Percentiles rank a stretch among this genome's conserved stretches.
These are phyloP conservation scores for Leccinellum albellum DNA, from an alignment of 768 basidiomycete genomes.

Conservation along the genomic window DNA sequence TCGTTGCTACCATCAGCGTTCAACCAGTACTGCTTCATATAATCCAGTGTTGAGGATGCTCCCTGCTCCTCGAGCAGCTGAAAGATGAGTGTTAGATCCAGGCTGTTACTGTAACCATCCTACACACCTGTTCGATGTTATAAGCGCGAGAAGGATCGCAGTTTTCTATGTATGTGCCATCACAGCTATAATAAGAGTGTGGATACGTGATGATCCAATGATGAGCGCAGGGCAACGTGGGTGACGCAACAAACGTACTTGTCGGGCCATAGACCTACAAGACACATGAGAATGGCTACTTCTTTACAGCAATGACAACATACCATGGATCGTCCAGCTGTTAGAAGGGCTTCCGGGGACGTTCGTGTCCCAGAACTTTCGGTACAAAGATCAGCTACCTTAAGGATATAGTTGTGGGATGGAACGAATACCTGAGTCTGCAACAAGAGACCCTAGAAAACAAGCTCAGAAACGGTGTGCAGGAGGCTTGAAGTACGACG, in stretches of 20 bases:
- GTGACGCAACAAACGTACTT: constrained; percentile 35
- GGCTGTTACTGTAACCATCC: not conserved
- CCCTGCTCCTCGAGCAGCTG: constrained; percentile 56
- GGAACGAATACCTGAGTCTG: constrained; percentile 45
- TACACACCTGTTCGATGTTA: constrained; percentile 39
- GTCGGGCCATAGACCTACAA: constrained; percentile 63
- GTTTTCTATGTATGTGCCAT: constrained; percentile 37
- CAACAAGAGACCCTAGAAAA: constrained; percentile 51
- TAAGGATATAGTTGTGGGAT: not conserved
- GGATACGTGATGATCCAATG: not conserved
- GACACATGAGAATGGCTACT: not conserved
- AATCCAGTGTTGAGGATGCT: constrained; percentile 52
- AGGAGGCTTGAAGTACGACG: constrained; percentile 15
- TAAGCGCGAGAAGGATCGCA: constrained; percentile 44
- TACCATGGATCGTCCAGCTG: constrained; percentile 77
- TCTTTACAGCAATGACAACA: constrained; percentile 7
- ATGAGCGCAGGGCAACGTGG: not conserved
- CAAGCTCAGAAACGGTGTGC: not conserved
- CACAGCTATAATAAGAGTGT: constrained; percentile 42
- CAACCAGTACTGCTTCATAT: constrained; percentile 64
- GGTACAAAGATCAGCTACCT: constrained; percentile 3
- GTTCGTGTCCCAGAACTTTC: constrained; percentile 70
- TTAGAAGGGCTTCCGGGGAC: constrained; percentile 58
- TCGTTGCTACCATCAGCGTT: constrained; percentile 59
- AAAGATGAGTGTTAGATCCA: not conserved